Conservation (phyloP, 1,284 basidiomycete species). For the Tylopilus sp. region DNA sequence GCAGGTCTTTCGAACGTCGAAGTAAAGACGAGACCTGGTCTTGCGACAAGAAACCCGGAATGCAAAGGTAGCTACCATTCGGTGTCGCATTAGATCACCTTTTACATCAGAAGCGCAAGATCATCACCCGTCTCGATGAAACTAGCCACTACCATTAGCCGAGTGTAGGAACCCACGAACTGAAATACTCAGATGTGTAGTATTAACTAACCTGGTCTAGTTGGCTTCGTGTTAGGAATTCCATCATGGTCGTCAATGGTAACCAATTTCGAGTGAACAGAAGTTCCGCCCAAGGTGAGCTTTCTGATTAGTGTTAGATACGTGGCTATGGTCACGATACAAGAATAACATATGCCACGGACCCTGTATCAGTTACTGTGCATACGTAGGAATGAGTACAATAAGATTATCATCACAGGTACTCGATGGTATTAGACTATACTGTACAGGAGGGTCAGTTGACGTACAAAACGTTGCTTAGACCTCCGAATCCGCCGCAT, state of each 20-base stretch:
- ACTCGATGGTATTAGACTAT: constrained; percentile 1
- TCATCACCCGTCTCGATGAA: constrained; percentile 37
- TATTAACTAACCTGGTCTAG: constrained; percentile 49
- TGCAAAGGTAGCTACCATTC: constrained; percentile 75
- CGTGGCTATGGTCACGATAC: too few species aligned
- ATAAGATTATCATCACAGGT: constrained; percentile 15
- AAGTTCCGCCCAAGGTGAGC: too few species aligned
- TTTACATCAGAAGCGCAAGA: background rate
- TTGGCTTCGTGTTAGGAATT: constrained; percentile 53
- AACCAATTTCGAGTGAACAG: background rate
- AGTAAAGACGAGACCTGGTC: constrained; percentile 75
- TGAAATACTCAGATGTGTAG: background rate
- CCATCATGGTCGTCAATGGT: constrained; percentile 18
- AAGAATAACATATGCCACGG: too few species aligned
- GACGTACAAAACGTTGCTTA: constrained; percentile 21
- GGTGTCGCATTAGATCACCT: background rate
- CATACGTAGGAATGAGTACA: constrained; percentile 16
- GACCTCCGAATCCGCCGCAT: constrained; percentile 37
- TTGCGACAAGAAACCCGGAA: constrained; percentile 77
- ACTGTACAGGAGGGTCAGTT: constrained; percentile 22
- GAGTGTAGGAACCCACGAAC: background rate
- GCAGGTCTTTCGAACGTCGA: constrained; percentile 74
- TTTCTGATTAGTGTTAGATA: too few species aligned
- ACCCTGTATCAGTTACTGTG: constrained; percentile 10
- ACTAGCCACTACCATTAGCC: constrained; percentile 12